These are phyloP conservation scores for Penicillium macrosclerotiorum DNA, from an alignment of 495 filamentous ascomycete species.

Conservation along the genomic window DNA sequence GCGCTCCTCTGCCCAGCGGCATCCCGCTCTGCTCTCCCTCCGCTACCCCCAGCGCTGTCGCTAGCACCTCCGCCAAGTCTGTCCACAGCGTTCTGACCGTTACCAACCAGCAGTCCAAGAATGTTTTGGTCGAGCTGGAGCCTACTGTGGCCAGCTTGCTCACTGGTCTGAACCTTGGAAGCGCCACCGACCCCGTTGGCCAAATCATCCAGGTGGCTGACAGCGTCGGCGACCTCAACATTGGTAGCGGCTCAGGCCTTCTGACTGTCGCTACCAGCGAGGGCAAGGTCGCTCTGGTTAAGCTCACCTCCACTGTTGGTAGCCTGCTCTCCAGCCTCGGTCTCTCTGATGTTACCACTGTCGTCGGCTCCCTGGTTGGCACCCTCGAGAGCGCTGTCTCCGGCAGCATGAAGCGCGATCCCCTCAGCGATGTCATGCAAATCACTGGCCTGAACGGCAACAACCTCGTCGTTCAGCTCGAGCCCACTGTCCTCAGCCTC, in stretches of 20 bases:
- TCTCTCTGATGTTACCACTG: conserved; percentile 69
- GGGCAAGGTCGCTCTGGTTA: conserved; percentile 18
- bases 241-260: conserved; percentile 7
- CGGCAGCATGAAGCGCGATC: conserved; percentile 12
- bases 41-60: not conserved
- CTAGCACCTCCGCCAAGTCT: not conserved
- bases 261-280: conserved; percentile 16
- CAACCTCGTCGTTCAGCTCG: conserved; percentile 14
- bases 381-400: conserved; percentile 8
- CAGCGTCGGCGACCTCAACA: conserved; percentile 11
- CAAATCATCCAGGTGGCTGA: conserved; percentile 16
- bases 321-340: conserved; percentile 46
- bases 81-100: conserved; percentile 18
- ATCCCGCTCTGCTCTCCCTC: conserved; percentile 12
- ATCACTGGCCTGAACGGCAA: conserved; percentile 16
- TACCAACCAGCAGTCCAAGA: conserved; percentile 16
- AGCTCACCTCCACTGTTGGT: conserved; percentile 17
- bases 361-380: conserved; percentile 19
- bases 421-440: conserved; percentile 12
- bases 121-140: conserved; percentile 20
- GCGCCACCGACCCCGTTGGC: conserved; percentile 15
- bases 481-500: conserved; percentile 11
- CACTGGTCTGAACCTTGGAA: conserved; percentile 13
- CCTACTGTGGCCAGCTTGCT: conserved; percentile 13
- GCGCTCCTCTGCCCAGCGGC: conserved; percentile 7